phyloP scores from a whole-genome alignment of 108 stramenopile species.

The Pseudonitzschia delicatissima region DNA sequence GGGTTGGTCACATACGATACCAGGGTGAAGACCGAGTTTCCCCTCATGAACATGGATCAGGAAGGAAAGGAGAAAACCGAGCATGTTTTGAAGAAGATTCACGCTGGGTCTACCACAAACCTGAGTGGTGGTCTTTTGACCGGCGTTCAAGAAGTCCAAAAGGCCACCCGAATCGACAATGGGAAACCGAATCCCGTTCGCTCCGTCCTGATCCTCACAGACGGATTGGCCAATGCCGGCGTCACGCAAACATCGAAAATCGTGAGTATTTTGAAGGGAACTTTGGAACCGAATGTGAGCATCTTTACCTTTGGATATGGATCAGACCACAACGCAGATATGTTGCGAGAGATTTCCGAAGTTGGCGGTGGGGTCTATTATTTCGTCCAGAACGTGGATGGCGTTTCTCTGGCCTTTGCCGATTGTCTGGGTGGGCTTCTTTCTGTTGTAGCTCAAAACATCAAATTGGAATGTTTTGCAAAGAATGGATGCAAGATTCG shows the following conservation, averaged over 20 bases:
- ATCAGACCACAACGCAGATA: too few relatives aligned
- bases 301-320: too few relatives aligned
- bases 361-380: too few relatives aligned
- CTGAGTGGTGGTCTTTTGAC: too few relatives aligned
- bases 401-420: too few relatives aligned
- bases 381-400: too few relatives aligned
- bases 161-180: slow-evolving; percentile 20
- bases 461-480: too few relatives aligned
- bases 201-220: slow-evolving; percentile 63
- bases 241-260: slow-evolving; percentile 27
- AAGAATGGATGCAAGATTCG: too few relatives aligned
- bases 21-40: slow-evolving; percentile 42
- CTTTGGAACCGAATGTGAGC: too few relatives aligned
- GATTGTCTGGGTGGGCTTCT: too few relatives aligned
- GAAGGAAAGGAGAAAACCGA: slow-evolving; percentile 27
- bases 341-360: too few relatives aligned
- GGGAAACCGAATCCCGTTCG: slow-evolving; percentile 48
- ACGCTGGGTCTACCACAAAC: slow-evolving; percentile 39
- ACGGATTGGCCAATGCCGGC: slow-evolving; percentile 64
- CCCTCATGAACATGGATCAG: slow-evolving; percentile 29
- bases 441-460: too few relatives aligned
- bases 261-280: slow-evolving; percentile 29
- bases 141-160: slow-evolving; percentile 24
- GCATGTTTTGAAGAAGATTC: slow-evolving; percentile 37
- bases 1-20: slow-evolving; percentile 48